These are phyloP conservation scores for Rubia peregrina DNA, from an alignment of 305 asterid species.

Conservation along the genomic window DNA sequence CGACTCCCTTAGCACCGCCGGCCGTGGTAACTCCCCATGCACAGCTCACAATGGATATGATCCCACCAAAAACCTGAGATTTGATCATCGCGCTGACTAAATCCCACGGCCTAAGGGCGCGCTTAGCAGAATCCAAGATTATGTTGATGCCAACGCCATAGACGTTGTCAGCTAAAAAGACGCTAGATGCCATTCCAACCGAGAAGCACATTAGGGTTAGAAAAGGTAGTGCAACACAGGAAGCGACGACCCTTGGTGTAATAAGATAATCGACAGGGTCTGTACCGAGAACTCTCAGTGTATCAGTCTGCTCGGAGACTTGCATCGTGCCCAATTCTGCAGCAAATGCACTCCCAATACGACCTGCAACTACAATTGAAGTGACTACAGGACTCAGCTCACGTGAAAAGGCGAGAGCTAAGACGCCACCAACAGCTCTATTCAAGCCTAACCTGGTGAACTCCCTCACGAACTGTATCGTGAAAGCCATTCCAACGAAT, in stretches of 20 bases:
- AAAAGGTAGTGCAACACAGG: slow-evolving; percentile 64
- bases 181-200: slow-evolving; percentile 87
- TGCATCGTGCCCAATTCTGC: slow-evolving; percentile 98
- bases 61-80: slow-evolving; percentile 71
- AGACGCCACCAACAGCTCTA: slow-evolving; percentile 83
- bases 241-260: slow-evolving; percentile 82
- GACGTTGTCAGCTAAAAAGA: slow-evolving; percentile 62
- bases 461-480: slow-evolving; percentile 89
- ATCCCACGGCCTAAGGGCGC: slow-evolving; percentile 83
- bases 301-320: slow-evolving; percentile 95
- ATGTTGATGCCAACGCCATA: slow-evolving; percentile 79
- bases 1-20: slow-evolving; percentile 97
- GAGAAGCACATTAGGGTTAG: slow-evolving; percentile 77
- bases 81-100: slow-evolving; percentile 84
- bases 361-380: slow-evolving; percentile 84
- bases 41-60: slow-evolving; percentile 83
- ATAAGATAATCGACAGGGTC: slow-evolving; percentile 83
- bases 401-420: slow-evolving; percentile 80
- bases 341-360: slow-evolving; percentile 91
- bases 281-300: slow-evolving; percentile 82
- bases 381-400: slow-evolving; percentile 95
- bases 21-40: slow-evolving; percentile 97
- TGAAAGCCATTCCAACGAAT: slow-evolving; percentile 95
- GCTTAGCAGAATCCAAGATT: slow-evolving; percentile 75
- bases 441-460: slow-evolving; percentile 85